phyloP scores from a whole-genome alignment of 2,329 filamentous ascomycete species.

The Scedosporium minutisporum region DNA sequence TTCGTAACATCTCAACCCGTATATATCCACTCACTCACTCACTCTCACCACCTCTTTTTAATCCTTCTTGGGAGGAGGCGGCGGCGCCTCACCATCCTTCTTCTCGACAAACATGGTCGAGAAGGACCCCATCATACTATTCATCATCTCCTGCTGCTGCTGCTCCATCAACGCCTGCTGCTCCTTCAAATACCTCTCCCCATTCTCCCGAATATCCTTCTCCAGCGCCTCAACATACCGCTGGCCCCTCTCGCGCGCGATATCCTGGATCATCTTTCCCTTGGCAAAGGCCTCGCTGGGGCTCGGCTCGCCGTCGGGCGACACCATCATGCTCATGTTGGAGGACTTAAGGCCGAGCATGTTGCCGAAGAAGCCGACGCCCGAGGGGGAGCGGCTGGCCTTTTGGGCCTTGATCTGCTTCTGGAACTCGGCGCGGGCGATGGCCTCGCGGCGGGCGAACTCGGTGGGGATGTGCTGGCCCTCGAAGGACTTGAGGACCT shows the following conservation, averaged over 20 bases:
- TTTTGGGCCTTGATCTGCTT: conserved; percentile 63
- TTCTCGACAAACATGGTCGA: conserved; percentile 40
- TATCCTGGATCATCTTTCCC: conserved; percentile 95
- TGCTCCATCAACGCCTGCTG: conserved; percentile 84
- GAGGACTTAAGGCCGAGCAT: conserved; percentile 69
- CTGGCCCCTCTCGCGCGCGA: conserved; percentile 84
- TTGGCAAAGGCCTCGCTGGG: conserved; percentile 71
- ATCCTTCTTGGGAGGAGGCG: not conserved
- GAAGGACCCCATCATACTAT: conserved; percentile 78
- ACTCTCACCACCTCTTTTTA: not conserved
- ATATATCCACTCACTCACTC: not conserved
- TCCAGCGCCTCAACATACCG: conserved; percentile 84
- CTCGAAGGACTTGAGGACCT: conserved; percentile 78
- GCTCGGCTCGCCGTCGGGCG: conserved; percentile 56
- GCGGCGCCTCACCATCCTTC: not conserved
- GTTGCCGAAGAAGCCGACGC: conserved; percentile 59
- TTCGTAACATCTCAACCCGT: not conserved
- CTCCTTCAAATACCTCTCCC: conserved; percentile 91
- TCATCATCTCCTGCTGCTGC: conserved; percentile 81
- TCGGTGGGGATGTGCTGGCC: conserved; percentile 83
- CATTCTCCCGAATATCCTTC: conserved; percentile 84
- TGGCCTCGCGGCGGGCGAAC: conserved; percentile 79
- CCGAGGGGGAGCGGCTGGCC: conserved; percentile 48
- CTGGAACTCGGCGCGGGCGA: conserved; percentile 76
- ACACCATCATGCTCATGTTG: conserved; percentile 52